These are phyloP conservation scores for Metarhizium anisopliae DNA, from an alignment of 2,329 filamentous ascomycete genomes.

Conservation along the genomic window DNA sequence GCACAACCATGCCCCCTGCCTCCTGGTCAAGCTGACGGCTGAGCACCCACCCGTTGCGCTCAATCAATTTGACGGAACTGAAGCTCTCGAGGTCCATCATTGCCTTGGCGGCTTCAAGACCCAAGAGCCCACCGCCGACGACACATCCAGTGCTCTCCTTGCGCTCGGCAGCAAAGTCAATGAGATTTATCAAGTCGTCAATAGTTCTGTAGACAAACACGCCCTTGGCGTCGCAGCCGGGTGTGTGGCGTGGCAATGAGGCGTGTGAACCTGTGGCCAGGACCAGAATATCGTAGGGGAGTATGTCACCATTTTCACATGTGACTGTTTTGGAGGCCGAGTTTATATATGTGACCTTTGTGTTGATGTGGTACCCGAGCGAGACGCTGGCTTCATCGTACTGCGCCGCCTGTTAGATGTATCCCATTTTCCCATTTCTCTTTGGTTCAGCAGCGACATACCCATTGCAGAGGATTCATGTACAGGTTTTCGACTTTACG, in stretches of 20 bases:
- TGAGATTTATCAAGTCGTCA: slow-evolving; percentile 68
- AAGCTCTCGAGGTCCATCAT: slow-evolving; percentile 80
- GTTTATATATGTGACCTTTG: slow-evolving; percentile 57
- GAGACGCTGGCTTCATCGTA: slow-evolving; percentile 61
- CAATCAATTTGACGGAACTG: slow-evolving; percentile 66
- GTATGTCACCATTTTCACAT: slow-evolving; percentile 59
- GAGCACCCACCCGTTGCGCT: slow-evolving; percentile 75
- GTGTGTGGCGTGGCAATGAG: slow-evolving; percentile 60
- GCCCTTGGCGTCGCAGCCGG: slow-evolving; percentile 69
- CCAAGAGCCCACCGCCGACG: slow-evolving; percentile 76
- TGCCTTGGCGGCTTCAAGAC: slow-evolving; percentile 82
- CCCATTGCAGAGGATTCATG: slow-evolving; percentile 77
- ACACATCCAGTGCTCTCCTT: slow-evolving; percentile 65
- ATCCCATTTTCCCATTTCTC: no score
- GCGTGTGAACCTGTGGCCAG: slow-evolving; percentile 84
- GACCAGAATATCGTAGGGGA: slow-evolving; percentile 73
- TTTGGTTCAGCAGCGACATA: slow-evolving; percentile 21
- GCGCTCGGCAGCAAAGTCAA: slow-evolving; percentile 58
- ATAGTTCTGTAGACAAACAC: slow-evolving; percentile 89
- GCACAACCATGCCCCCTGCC: slow-evolving; percentile 71
- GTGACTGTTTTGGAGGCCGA: slow-evolving; percentile 54
- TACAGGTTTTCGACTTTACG: slow-evolving; percentile 81
- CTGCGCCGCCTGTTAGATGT: slow-evolving; percentile 25
- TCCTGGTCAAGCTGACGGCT: slow-evolving; percentile 75
- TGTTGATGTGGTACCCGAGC: slow-evolving; percentile 68